Percentiles rank a stretch among this genome's conserved stretches.
Evolutionary conservation across 1,139 yeast species (phyloP).

Genomic region (Blastobotrys niveus): DNA sequence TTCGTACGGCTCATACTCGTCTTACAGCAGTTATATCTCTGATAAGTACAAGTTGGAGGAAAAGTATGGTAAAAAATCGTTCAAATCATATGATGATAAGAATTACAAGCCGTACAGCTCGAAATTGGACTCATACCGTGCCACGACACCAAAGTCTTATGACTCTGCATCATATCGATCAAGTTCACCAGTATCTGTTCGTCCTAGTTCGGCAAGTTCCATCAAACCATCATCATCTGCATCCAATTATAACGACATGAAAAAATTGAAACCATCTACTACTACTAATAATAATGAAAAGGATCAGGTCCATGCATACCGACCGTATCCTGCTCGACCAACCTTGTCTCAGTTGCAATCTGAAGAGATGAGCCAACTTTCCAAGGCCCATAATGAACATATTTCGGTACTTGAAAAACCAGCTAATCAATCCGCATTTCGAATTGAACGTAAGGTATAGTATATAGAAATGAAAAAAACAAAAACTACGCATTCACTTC

Average conservation of each 20-base stretch:
- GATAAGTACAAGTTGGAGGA: background rate
- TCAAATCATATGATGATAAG: too few relatives aligned
- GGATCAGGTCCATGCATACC: slow-evolving; percentile 13
- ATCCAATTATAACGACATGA: background rate
- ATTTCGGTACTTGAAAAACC: slow-evolving; percentile 19
- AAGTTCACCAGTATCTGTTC: slow-evolving; percentile 3
- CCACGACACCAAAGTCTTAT: background rate
- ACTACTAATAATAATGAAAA: background rate
- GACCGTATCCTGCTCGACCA: slow-evolving; percentile 16
- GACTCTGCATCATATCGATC: background rate
- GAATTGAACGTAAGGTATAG: slow-evolving; percentile 12
- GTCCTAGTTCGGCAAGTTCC: background rate
- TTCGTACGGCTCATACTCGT: background rate
- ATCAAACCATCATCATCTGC: slow-evolving; percentile 10
- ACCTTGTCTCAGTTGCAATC: slow-evolving; percentile 6
- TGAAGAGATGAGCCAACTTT: slow-evolving; percentile 5
- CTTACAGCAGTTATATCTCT: background rate
- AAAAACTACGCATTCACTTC: slow-evolving; percentile 1
- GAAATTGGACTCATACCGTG: too few relatives aligned
- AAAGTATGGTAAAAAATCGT: background rate
- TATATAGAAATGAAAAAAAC: slow-evolving; percentile 1
- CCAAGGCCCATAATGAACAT: slow-evolving; percentile 9
- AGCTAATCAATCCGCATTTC: slow-evolving; percentile 20
- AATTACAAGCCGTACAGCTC: too few relatives aligned
- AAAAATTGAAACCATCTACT: background rate